Conservation (phyloP, 2,329 filamentous ascomycete genomes). For the Hypoxylon sp. region DNA sequence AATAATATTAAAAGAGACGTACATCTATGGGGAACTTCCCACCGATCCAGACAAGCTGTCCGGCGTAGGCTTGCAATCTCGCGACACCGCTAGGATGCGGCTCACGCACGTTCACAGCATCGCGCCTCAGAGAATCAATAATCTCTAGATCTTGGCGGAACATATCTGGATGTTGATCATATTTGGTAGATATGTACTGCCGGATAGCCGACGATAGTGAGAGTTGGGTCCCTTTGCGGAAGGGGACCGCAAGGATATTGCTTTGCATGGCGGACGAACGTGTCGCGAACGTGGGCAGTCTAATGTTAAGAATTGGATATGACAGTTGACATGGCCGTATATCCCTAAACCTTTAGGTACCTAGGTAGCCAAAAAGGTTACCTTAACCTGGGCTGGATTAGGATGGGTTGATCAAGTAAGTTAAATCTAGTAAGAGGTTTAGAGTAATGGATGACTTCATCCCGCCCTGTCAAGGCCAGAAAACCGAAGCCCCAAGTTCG, state of each 20-base stretch:
- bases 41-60: conserved; percentile 91
- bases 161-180: conserved; percentile 98
- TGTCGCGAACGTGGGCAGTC: conserved; percentile 10
- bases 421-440: not conserved
- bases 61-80: conserved; percentile 92
- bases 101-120: conserved; percentile 91
- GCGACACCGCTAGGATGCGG: conserved; percentile 88
- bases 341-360: not conserved
- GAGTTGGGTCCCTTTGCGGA: conserved; percentile 85
- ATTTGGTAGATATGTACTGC: conserved; percentile 96
- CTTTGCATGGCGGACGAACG: conserved; percentile 50
- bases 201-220: conserved; percentile 87
- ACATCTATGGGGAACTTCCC: conserved; percentile 98
- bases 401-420: conserved; percentile 9
- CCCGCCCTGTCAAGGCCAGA: conserved; percentile 27
- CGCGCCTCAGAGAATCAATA: conserved; percentile 85
- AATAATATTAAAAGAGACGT: conserved; percentile 51
- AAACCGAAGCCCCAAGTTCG: conserved; percentile 9
- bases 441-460: conserved; percentile 51
- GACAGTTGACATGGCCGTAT: conserved; percentile 8
- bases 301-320: conserved; percentile 9
- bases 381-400: not conserved
- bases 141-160: conserved; percentile 88
- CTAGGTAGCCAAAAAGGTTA: not conserved
- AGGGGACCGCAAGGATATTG: conserved; percentile 85